Evolutionary conservation across 1,139 yeast species (phyloP).

Genomic region (Ashbya aceris): DNA sequence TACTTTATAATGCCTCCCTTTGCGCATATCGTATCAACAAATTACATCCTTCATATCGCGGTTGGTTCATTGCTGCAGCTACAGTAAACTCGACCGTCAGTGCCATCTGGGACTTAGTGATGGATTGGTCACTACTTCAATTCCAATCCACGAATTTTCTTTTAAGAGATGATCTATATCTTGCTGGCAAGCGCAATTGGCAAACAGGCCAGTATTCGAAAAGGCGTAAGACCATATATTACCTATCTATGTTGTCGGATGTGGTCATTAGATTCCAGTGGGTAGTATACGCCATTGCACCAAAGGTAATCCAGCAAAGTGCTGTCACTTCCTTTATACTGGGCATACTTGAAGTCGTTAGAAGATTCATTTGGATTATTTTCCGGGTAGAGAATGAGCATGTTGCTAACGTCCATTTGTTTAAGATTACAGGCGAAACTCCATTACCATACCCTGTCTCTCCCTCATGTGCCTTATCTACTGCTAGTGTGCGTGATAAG

Average conservation of each 20-base stretch:
- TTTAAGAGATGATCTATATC: conserved; percentile 56
- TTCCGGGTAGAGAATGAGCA: conserved; percentile 96
- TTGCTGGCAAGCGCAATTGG: conserved; percentile 30
- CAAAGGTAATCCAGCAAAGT: conserved; percentile 72
- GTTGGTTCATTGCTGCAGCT: conserved; percentile 66
- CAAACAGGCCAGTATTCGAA: conserved; percentile 32
- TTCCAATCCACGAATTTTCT: conserved; percentile 46
- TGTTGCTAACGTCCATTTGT: conserved; percentile 73
- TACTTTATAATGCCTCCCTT: conserved; percentile 62
- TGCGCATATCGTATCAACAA: conserved; percentile 59
- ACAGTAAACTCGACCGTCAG: conserved; percentile 60
- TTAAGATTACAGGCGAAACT: conserved; percentile 78
- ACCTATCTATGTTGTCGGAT: conserved; percentile 63
- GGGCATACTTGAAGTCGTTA: conserved; percentile 68
- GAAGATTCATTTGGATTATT: conserved; percentile 82
- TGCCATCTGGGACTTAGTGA: conserved; percentile 77
- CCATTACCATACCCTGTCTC: conserved; percentile 63
- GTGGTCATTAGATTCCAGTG: conserved; percentile 77
- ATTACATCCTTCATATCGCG: conserved; percentile 35
- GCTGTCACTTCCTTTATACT: conserved; percentile 82
- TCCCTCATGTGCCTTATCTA: conserved; percentile 1
- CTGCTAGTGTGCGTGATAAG: background rate
- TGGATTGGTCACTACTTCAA: conserved; percentile 93
- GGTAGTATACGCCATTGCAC: conserved; percentile 70
- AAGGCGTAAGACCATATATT: conserved; percentile 50